Evolutionary conservation across 2,329 filamentous ascomycete genomes (phyloP).

Genomic region (Trematosphaeria pertusa): DNA sequence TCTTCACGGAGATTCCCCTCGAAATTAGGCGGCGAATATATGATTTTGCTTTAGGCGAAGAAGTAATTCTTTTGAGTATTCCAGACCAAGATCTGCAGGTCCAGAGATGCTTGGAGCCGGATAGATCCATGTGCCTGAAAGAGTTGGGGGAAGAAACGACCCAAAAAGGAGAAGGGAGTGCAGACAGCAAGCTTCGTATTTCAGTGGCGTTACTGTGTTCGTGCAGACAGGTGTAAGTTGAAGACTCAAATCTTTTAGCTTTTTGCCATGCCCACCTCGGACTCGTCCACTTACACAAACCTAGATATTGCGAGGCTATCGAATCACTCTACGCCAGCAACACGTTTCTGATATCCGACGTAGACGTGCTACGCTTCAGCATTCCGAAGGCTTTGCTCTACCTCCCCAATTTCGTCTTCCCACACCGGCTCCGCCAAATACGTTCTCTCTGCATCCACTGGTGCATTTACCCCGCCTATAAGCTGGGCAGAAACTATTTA

Average conservation of each 20-base stretch:
- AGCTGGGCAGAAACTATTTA: too few species aligned
- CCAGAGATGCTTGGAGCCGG: neutral
- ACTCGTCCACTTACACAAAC: neutral
- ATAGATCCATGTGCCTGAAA: neutral
- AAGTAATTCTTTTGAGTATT: constrained; percentile 2
- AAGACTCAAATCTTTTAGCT: neutral
- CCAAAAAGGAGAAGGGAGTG: neutral
- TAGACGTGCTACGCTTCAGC: neutral
- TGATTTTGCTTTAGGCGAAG: constrained; percentile 3
- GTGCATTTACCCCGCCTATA: neutral
- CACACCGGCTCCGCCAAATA: neutral
- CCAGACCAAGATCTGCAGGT: neutral
- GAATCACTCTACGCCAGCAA: neutral
- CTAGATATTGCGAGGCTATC: constrained; percentile 2
- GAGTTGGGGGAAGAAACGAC: neutral
- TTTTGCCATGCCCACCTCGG: neutral
- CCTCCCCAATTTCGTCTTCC: constrained; percentile 1
- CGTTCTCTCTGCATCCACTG: constrained; percentile 3
- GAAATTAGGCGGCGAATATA: neutral
- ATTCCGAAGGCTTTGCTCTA: neutral
- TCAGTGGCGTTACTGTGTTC: constrained; percentile 2
- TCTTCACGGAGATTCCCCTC: constrained; percentile 1
- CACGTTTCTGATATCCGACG: neutral
- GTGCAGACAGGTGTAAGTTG: constrained; percentile 3
- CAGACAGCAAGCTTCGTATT: neutral